These are phyloP conservation scores for Ambrosia trifida DNA, from an alignment of 129 eudicot species.

Conservation along the genomic window DNA sequence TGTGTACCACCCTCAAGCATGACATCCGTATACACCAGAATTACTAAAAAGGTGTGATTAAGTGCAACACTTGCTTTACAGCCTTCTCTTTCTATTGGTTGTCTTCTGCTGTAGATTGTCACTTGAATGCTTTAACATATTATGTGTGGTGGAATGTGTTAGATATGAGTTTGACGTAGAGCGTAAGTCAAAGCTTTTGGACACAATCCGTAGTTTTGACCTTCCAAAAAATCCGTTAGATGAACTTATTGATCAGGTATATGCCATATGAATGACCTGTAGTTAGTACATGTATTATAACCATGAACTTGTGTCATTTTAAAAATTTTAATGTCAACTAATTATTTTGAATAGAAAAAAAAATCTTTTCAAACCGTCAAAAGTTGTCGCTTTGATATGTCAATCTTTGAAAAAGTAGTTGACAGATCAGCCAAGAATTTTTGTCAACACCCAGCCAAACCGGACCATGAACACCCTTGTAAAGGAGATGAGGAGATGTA, in stretches of 20 bases:
- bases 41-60: constrained; percentile 55
- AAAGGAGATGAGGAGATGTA: no score
- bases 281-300: no score
- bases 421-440: no score
- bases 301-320: no score
- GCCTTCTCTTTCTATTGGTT: not conserved
- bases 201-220: constrained; percentile 72
- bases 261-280: no score
- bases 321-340: no score
- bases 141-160: constrained; percentile 24
- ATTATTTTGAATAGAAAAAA: no score
- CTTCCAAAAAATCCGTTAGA: constrained; percentile 99
- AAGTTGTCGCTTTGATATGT: no score
- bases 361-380: no score
- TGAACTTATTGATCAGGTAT: constrained; percentile 96
- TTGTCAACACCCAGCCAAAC: no score
- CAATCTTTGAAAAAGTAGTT: no score
- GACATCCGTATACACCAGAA: constrained; percentile 69
- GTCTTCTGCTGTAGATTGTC: not conserved
- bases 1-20: constrained; percentile 80
- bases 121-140: not conserved
- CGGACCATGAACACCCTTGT: no score
- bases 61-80: not conserved
- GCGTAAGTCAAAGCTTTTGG: constrained; percentile 72
- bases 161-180: constrained; percentile 88